A percentile compares a stretch with the other conserved stretches of the same genome.
phyloP scores from a whole-genome alignment of 2,329 filamentous ascomycete species.

The Hypomyces rosellus region DNA sequence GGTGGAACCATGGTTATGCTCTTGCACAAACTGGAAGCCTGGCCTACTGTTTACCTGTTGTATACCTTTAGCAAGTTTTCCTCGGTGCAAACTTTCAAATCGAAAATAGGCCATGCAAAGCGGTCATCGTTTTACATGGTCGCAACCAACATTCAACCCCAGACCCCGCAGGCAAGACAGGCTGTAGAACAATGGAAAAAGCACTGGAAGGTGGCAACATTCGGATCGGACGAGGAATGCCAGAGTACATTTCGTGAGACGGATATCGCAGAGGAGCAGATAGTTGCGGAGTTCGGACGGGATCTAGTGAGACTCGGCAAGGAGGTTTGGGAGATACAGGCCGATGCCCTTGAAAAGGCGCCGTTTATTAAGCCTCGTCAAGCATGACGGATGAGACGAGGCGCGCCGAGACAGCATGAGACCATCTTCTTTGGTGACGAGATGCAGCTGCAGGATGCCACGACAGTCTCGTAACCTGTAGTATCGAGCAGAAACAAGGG shows the following conservation, averaged over 20 bases:
- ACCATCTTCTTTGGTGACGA: neutral
- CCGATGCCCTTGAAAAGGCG: conserved; percentile 19
- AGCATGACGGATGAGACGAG: neutral
- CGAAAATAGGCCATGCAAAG: conserved; percentile 29
- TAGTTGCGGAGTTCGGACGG: conserved; percentile 31
- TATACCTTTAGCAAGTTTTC: conserved; percentile 36
- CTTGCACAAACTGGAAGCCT: conserved; percentile 40
- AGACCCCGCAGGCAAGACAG: conserved; percentile 22
- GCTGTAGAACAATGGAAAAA: conserved; percentile 36
- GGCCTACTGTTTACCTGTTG: conserved; percentile 31
- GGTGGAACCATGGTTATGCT: conserved; percentile 47
- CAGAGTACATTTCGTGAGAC: conserved; percentile 2
- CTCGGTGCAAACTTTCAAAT: conserved; percentile 38
- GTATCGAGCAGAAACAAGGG: neutral
- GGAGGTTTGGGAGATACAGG: conserved; percentile 30
- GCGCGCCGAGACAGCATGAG: neutral
- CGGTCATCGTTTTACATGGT: conserved; percentile 49
- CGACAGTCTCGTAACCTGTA: neutral
- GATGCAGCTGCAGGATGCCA: neutral
- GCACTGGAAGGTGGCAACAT: conserved; percentile 33
- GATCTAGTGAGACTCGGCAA: conserved; percentile 25
- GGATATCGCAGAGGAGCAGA: conserved; percentile 7
- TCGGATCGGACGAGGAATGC: conserved; percentile 26
- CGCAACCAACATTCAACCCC: conserved; percentile 34
- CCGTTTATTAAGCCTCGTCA: neutral